Base-by-base conservation (phyloP, 345 rosid genomes). In the Brassica cretica region DNA sequence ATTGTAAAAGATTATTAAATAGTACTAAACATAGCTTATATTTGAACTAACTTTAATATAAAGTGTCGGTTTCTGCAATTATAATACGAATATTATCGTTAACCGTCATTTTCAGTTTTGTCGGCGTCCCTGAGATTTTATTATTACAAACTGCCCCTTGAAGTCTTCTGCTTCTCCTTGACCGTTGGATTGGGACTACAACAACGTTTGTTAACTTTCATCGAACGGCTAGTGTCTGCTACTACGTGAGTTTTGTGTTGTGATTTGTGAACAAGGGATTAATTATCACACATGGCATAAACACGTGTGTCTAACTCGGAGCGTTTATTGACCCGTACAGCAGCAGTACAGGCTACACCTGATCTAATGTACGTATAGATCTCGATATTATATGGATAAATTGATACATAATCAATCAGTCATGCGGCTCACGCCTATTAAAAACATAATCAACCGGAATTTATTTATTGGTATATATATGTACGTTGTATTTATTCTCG, bases 41-140 rank as follows among this genome's bases (percentile, higher is more conserved):
- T 80, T 76, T 80, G 70, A 76, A 39, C 18, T 71, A 66, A 80
- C 83, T 80, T 80, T 76, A 66, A 76, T 68, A 76, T 66, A 3
- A 75, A 80, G 80, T 75, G 83, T 80, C 74, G 83, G 83, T 80
- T 76, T 80, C 66, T 70, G 5, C 74, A 64, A 75, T 69, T 74
- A 80, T 80, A 75, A 80, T 18, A 80, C 56, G 72, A 75, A 75
- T 72, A 80, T 70, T 75, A 79, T 70, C 72, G 53, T 70, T 75
- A 70, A 80, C 82, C 82, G 82, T 80, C 82, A 74, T 74, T 80
- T 80, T 75, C 76, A 74, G 72, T 80, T 80, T 53, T 70, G 79
- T 80, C 82, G 82, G 79, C 76, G 19, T 21, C 58, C 76, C 49
- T 53, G 14, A 68, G 35, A 8, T 49, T 79, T 46, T 67, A 32